Evolutionary conservation across 2,329 filamentous ascomycete genomes (phyloP), one percentile per base, ranked within the genome.

Genomic region (Colletotrichum sojae): DNA sequence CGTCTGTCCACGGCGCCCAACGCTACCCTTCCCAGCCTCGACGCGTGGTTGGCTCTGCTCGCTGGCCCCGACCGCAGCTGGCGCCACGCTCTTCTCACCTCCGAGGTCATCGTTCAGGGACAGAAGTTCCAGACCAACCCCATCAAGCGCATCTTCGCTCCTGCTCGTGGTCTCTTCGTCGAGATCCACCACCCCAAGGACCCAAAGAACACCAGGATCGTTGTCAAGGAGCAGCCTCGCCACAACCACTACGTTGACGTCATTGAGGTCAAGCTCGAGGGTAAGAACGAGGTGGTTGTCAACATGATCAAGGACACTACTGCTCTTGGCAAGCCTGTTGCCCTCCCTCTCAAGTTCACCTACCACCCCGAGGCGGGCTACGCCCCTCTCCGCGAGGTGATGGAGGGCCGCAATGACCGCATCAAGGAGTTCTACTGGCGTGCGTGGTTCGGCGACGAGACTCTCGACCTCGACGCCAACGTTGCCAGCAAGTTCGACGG

Each of bases 361-460:
- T 99, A 99, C 83, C 93, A 95, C 78, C 96, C 96, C 2, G 95
- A 98, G 81, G 92, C 94, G 65, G 96, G 96, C 36, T 99, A 98
- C 78, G 95, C 97, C n/a, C 96, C 96, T 18, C 97, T 99, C 74
- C 92, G 92, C 71, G 96, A 99, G 81, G 92, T 98, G 72, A 99
- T 99, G 96, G 89, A 94, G 43, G 92, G 90, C 63, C 94, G 96
- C 77, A 99, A 99, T 79, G 95, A 99, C 78, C 93, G 94, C 73
- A 98, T 99, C 86, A 99, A 99, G 86, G 94, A 97, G 81, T 99
- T 99, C 81, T 99, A 99, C 87, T 99, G 97, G 90, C 91, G 91
- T 74, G 91, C 97, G 73, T 99, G 96, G 96, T 99, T 99, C 75
- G 96, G 94, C 49, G 88, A 95, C 69, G 95, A 97, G 76, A 82